Base-by-base conservation (phyloP, 495 filamentous ascomycete genomes). In the Thermothielavioides terrestris region DNA sequence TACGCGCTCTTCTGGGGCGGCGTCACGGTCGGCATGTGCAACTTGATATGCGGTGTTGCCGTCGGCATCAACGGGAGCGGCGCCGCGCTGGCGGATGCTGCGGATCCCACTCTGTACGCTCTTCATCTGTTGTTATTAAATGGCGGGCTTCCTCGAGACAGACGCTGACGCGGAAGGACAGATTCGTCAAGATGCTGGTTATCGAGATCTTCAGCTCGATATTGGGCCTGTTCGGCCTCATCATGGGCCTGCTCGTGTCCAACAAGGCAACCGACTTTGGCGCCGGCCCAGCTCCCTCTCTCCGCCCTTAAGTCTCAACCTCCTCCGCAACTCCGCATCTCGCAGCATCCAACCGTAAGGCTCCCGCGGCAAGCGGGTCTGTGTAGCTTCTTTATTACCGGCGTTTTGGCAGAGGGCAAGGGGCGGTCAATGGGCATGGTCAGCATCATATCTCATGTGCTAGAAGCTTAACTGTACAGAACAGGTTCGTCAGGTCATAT, bases 191-290 rank as follows among this genome's bases (percentile, higher is more conserved):
- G 74, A 94, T 97, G 59, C 82, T 99, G 34, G 90, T 99, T 55
- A 89, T 99, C 59, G 94, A 99, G 70, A 99, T 99, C 66, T 99
- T 99, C 76, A 96, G 92, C 62, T 97, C 92, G 6, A 89, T 99
- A 17, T 75, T 99, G 14, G 94, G 94, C 47, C 77, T 99, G n/a
- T 99, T 99, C 63, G 94, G 94, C 45, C 73, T 99, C 45, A 99
- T 99, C 64, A 79, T 97, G 56, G 94, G 94, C 32, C 73, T 99
- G 38, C 74, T 99, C 60, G 75, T 97, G 22, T 84, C 85, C 22
- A 75, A 84, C 53, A 91, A 89, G 68, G 90, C 91, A 21, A 44
- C 62, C 5, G 86, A 88, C 32, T 94, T 98, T 61, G 72, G 78
- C 66, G 66, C 53, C 48, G 54, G 66, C 28, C 69, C 68, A 21